Evolutionary conservation across 306 rosid species (phyloP).

Genomic region (Canavalia gladiata): DNA sequence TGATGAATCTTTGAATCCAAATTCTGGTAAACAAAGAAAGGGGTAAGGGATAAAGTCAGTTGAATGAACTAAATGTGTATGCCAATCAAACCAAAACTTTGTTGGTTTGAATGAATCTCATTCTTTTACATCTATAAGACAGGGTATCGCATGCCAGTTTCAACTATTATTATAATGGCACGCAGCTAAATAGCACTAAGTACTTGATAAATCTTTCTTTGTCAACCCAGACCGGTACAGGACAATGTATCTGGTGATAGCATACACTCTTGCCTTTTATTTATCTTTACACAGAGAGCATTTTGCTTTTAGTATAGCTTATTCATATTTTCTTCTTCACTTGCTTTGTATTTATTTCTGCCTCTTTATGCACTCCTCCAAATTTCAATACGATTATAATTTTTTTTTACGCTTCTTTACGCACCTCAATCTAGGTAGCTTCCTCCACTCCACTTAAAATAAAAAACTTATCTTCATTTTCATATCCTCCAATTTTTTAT

Average conservation of each 20-base stretch:
- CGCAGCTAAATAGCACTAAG: not conserved
- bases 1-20: constrained; percentile 98
- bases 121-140: constrained; percentile 28
- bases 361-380: not conserved
- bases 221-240: not conserved
- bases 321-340: not conserved
- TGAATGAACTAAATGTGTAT: constrained; percentile 29
- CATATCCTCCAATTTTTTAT: not conserved
- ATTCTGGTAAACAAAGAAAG: constrained; percentile 59
- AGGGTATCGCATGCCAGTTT: not conserved
- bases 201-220: not conserved
- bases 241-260: not conserved
- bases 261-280: not conserved
- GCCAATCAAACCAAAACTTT: constrained; percentile 29
- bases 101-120: constrained; percentile 15
- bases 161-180: not conserved
- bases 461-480: not conserved
- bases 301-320: not conserved
- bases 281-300: not conserved
- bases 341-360: not conserved
- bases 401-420: not conserved
- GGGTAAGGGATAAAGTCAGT: constrained; percentile 28
- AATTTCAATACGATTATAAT: not conserved
- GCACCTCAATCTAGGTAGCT: not conserved
- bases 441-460: not conserved